Evolutionary conservation across 2,329 filamentous ascomycete species (phyloP).

Genomic region (Tolypocladium endophyticum): DNA sequence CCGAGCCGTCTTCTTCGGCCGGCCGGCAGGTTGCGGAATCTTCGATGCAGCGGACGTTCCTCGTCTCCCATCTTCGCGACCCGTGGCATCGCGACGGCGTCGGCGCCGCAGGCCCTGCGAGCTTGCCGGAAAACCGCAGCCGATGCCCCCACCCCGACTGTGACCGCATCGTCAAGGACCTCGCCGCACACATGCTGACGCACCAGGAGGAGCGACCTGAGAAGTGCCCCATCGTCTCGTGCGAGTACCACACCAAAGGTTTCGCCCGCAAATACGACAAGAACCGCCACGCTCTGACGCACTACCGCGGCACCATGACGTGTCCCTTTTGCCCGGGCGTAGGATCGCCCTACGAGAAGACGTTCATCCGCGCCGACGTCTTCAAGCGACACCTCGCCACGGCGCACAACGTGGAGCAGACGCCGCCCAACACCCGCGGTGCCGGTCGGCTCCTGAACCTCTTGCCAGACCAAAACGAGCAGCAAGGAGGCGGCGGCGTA

Average conservation of each 20-base stretch:
- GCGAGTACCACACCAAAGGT: slow-evolving; percentile 88
- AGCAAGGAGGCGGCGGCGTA: not conserved
- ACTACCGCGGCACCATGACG: slow-evolving; percentile 97
- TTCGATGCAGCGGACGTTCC: slow-evolving; percentile 1
- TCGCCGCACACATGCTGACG: slow-evolving; percentile 88
- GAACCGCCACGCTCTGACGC: slow-evolving; percentile 89
- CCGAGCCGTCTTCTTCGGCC: slow-evolving; percentile 4
- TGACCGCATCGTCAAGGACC: slow-evolving; percentile 49
- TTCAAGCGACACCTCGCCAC: slow-evolving; percentile 94
- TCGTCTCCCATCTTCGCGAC: slow-evolving; percentile 7
- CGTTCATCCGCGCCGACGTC: slow-evolving; percentile 91
- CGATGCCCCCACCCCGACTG: slow-evolving; percentile 48
- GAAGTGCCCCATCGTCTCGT: slow-evolving; percentile 88
- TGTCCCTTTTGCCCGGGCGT: slow-evolving; percentile 91
- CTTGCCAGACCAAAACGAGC: not conserved
- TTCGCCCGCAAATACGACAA: slow-evolving; percentile 98
- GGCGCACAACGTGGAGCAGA: slow-evolving; percentile 90
- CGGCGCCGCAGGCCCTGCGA: slow-evolving; percentile 17
- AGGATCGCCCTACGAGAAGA: slow-evolving; percentile 81
- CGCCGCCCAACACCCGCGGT: slow-evolving; percentile 69
- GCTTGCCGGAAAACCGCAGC: slow-evolving; percentile 29
- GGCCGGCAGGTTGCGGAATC: slow-evolving; percentile 5
- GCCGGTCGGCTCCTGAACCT: slow-evolving; percentile 7
- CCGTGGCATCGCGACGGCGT: slow-evolving; percentile 12
- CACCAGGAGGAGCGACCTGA: slow-evolving; percentile 90